A percentile compares a stretch with the other conserved stretches of the same genome.
phyloP scores from a whole-genome alignment of 208 protist species.

The Blastocrithidia nonstop region DNA sequence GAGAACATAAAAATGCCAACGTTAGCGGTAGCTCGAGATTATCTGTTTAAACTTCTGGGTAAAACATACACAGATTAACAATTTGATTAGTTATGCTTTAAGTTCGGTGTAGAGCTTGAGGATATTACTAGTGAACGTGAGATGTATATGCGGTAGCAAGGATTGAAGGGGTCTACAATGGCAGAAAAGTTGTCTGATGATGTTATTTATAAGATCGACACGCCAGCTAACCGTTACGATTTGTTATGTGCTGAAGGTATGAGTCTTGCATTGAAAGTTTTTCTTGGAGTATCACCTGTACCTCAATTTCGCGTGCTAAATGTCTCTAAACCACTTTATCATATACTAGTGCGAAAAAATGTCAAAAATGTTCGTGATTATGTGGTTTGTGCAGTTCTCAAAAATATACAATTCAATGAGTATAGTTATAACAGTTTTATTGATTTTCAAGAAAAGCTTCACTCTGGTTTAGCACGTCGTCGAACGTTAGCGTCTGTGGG shows the following conservation, averaged over 20 bases:
- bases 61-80: slow-evolving; percentile 83
- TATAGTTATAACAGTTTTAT: slow-evolving; percentile 95
- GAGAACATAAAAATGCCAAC: slow-evolving; percentile 88
- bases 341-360: slow-evolving; percentile 69
- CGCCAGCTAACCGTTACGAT: slow-evolving; percentile 97
- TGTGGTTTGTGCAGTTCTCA: slow-evolving; percentile 95
- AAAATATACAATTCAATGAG: slow-evolving; percentile 90
- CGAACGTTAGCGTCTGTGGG: slow-evolving; percentile 97
- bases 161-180: slow-evolving; percentile 1
- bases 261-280: slow-evolving; percentile 77
- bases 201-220: slow-evolving; percentile 96
- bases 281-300: slow-evolving; percentile 44
- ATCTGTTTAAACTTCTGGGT: slow-evolving; percentile 58
- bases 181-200: slow-evolving; percentile 71
- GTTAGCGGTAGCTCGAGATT: slow-evolving; percentile 58
- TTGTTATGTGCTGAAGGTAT: slow-evolving; percentile 94
- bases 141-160: slow-evolving; percentile 85
- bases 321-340: slow-evolving; percentile 40
- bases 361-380: slow-evolving; percentile 88
- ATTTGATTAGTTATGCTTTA: slow-evolving; percentile 95
- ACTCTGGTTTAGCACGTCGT: slow-evolving; percentile 94
- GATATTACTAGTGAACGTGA: slow-evolving; percentile 94
- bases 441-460: slow-evolving; percentile 97
- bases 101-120: slow-evolving; percentile 98
- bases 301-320: slow-evolving; percentile 64